Base-by-base conservation (phyloP, 139 green algal genomes). In the Gonium pectorale region DNA sequence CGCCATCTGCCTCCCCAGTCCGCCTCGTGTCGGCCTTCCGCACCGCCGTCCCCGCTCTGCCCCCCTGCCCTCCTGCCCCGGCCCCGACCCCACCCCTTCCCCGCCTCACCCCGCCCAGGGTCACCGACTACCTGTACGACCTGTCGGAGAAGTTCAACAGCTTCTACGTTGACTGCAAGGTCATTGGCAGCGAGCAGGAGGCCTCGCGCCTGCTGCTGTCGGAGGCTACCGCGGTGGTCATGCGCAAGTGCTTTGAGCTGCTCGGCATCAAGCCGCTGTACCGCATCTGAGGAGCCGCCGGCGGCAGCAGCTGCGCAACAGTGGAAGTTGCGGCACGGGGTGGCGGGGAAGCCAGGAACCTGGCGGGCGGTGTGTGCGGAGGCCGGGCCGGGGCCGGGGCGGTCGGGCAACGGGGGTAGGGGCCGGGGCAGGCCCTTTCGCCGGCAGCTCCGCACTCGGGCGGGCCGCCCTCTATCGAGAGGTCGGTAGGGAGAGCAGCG, bases 111-210 rank as follows among this genome's bases (percentile, higher is more conserved):
- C 81, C 68, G 0, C 37, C 33, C 80, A 91, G 93, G 19, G 67
- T 99, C 1, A 98, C 94, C 19, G 96, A 99, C 52, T 99, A 99
- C 88, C 89, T 99, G 66, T 99, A 98, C 89, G 91, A 97, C 21
- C 92, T 99, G 43, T 91, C 83, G 33, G 90, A 95, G 64, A 87
- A 90, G n/a, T 99, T 98, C 93, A 98, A 94, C 83, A 74, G 89
- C 22, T 99, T 99, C 87, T 99, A 99, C 91, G 91, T 87, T 1
- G 95, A 98, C 63, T 99, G 96, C 95, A 92, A 84, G 66, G 96
- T 99, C 70, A n/a, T 99, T 24, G 97, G 96, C 74, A 87, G 52
- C 35, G 89, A 94, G 44, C 63, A 97, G 84, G 94, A 99, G 86
- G 92, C 91, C 33, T 94, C 83, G n/a, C 90, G 97, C 5, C 91